Percentiles rank a stretch among this genome's conserved stretches.
Conservation (phyloP, 371 early-diverging fungal species). For the Mortierella sp. region DNA sequence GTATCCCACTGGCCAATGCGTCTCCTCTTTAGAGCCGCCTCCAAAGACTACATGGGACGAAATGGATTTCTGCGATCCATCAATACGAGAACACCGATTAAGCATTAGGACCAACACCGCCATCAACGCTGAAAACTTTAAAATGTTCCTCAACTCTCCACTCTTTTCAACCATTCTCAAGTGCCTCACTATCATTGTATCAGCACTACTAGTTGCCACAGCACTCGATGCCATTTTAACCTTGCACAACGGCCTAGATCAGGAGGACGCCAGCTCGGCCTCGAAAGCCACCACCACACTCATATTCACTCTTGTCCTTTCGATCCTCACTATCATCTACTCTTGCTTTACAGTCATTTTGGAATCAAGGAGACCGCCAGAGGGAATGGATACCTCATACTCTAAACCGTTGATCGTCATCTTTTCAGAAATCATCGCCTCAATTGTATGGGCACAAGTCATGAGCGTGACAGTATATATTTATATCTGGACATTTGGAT, state of each 20-base stretch:
- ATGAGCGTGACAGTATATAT: conserved; percentile 43
- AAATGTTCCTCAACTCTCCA: conserved; percentile 47
- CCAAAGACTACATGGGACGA: conserved; percentile 41
- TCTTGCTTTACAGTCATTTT: conserved; percentile 44
- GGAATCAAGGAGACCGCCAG: conserved; percentile 43
- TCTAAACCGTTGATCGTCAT: conserved; percentile 50
- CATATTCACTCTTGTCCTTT: conserved; percentile 33
- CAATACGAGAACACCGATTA: conserved; percentile 9
- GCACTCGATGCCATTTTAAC: conserved; percentile 33
- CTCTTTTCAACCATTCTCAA: conserved; percentile 49
- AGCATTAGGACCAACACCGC: conserved; percentile 40
- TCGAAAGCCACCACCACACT: conserved; percentile 35
- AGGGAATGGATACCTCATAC: conserved; percentile 42
- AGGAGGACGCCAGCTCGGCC: not conserved
- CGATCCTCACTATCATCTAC: conserved; percentile 36
- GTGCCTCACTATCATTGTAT: conserved; percentile 32
- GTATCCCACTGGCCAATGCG: conserved; percentile 46
- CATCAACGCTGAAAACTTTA: conserved; percentile 38
- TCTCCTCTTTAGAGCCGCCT: conserved; percentile 31
- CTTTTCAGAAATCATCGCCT: conserved; percentile 44
- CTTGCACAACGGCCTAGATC: conserved; percentile 16
- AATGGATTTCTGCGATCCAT: conserved; percentile 10
- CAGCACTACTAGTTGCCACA: conserved; percentile 30
- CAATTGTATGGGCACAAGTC: conserved; percentile 51
- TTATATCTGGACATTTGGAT: conserved; percentile 47